Conservation (phyloP, 495 filamentous ascomycete genomes). For the Hypoxylon crocopeplum region DNA sequence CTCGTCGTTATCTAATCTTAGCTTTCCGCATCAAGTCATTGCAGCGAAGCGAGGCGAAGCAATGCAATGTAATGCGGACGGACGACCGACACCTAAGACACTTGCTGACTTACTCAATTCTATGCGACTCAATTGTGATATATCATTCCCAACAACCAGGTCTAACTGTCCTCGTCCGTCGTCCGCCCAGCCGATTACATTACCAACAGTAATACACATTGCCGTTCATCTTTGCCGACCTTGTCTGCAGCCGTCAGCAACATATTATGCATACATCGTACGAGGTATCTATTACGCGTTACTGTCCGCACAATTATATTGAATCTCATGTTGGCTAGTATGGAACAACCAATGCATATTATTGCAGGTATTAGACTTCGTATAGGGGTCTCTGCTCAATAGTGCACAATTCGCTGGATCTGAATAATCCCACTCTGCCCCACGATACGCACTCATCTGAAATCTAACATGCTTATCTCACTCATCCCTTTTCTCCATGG, state of each 20-base stretch:
- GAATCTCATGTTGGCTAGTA: too few relatives aligned
- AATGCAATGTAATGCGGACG: constrained; percentile 5
- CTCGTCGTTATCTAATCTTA: neutral
- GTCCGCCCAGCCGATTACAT: constrained; percentile 5
- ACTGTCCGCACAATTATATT: neutral
- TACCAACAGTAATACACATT: constrained; percentile 10
- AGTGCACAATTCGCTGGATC: too few relatives aligned
- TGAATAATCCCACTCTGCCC: constrained; percentile 33
- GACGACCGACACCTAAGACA: neutral
- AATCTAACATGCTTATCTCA: constrained; percentile 29
- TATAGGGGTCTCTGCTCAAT: too few relatives aligned
- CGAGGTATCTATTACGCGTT: neutral
- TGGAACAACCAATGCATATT: constrained; percentile 7
- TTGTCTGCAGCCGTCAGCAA: constrained; percentile 17
- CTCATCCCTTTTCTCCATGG: constrained; percentile 13
- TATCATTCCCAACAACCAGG: constrained; percentile 35
- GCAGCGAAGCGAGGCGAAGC: neutral
- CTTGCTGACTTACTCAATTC: too few relatives aligned
- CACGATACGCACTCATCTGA: constrained; percentile 22
- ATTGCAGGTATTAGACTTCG: neutral
- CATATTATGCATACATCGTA: constrained; percentile 7
- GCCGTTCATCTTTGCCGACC: constrained; percentile 9
- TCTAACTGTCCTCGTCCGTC: constrained; percentile 3
- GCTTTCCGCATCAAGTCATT: constrained; percentile 12
- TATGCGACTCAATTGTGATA: constrained; percentile 11